These are phyloP conservation scores for Fusarium redolens DNA, from an alignment of 2,329 filamentous ascomycete species.

Conservation along the genomic window DNA sequence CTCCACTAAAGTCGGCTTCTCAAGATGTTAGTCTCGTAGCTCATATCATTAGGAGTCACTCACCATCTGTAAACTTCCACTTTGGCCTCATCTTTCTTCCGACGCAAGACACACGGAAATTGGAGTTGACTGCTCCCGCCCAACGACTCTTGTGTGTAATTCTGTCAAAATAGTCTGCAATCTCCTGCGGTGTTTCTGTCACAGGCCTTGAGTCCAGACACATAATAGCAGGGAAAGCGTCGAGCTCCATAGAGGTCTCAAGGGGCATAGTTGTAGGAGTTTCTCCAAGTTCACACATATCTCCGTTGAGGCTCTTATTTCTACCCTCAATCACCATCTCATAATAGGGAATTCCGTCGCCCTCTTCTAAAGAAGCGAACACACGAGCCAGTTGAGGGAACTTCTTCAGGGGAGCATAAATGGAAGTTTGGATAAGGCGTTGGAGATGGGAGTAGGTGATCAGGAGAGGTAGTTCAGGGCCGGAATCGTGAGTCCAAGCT, in stretches of 20 bases:
- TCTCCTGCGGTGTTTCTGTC: conserved; percentile 48
- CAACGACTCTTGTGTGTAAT: conserved; percentile 53
- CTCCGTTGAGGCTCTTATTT: conserved; percentile 9
- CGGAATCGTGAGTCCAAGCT: conserved; percentile 37
- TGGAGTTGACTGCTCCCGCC: conserved; percentile 57
- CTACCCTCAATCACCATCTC: conserved; percentile 42
- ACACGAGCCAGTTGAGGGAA: conserved; percentile 57
- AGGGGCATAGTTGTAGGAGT: conserved; percentile 45
- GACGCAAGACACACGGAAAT: conserved; percentile 54
- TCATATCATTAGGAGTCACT: conserved; percentile 4
- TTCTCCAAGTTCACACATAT: conserved; percentile 42
- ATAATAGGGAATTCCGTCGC: conserved; percentile 59
- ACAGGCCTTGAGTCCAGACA: conserved; percentile 56
- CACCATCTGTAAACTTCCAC: conserved; percentile 53
- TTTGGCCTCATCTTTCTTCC: conserved; percentile 53
- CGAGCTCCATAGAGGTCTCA: conserved; percentile 45
- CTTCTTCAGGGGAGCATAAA: conserved; percentile 58
- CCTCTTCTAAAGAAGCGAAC: conserved; percentile 56
- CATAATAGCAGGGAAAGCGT: conserved; percentile 59
- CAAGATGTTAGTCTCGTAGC: background rate
- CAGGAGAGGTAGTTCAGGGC: conserved; percentile 58
- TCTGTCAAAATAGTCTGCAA: conserved; percentile 49
- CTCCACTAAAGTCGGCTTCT: conserved; percentile 46
- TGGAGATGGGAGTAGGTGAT: conserved; percentile 63
- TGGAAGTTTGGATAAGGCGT: conserved; percentile 53